Evolutionary conservation across 2,329 filamentous ascomycete genomes (phyloP).

Genomic region (Botrytis porri): DNA sequence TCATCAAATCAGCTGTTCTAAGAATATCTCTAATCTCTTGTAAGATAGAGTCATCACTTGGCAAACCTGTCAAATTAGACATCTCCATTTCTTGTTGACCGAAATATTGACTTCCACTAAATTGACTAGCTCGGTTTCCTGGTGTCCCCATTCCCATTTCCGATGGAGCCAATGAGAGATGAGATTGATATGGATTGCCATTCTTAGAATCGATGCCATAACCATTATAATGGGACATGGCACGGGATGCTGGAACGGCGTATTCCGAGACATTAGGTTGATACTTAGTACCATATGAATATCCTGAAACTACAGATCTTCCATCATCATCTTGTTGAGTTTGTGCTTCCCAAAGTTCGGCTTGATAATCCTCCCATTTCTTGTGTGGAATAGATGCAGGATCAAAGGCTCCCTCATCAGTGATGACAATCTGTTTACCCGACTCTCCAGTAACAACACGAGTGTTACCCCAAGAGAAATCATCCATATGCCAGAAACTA

Average conservation of each 20-base stretch:
- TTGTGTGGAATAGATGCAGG: conserved; percentile 89
- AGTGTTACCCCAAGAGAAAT: conserved; percentile 99
- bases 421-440: conserved; percentile 87
- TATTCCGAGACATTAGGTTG: conserved; percentile 67
- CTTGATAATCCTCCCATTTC: conserved; percentile 99
- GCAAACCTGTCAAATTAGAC: conserved; percentile 68
- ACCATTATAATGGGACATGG: conserved; percentile 42
- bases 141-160: conserved; percentile 46
- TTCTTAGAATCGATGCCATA: conserved; percentile 35
- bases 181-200: conserved; percentile 47
- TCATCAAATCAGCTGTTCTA: conserved; percentile 91
- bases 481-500: conserved; percentile 99
- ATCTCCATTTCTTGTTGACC: conserved; percentile 67
- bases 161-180: conserved; percentile 77
- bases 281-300: conserved; percentile 89
- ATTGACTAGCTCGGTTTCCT: conserved; percentile 41
- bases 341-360: conserved; percentile 93
- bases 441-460: conserved; percentile 93
- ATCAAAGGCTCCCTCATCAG: conserved; percentile 97
- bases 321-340: conserved; percentile 74
- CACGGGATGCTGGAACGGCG: conserved; percentile 55
- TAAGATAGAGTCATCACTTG: conserved; percentile 83
- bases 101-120: conserved; percentile 49
- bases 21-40: conserved; percentile 94
- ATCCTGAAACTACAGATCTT: conserved; percentile 85